Conservation (phyloP, 2,329 filamentous ascomycete species). For the Calonectria leucothoes region DNA sequence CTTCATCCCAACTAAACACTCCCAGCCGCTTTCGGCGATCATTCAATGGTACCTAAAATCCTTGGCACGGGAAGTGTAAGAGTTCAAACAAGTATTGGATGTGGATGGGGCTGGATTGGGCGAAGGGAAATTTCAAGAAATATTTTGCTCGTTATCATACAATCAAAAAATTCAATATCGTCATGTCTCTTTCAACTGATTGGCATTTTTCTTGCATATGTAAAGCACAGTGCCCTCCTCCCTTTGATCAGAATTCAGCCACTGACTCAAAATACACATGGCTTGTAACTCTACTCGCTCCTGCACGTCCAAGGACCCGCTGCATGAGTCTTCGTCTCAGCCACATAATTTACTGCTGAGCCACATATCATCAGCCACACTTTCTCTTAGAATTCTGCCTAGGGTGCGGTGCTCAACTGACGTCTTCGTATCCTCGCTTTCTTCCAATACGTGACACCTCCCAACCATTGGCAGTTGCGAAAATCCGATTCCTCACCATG, state of each 20-base stretch:
- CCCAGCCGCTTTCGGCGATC: slow-evolving; percentile 3
- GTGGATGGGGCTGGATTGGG: background rate
- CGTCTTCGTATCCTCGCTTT: background rate
- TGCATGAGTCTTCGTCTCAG: background rate
- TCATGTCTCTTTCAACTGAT: background rate
- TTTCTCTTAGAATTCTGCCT: background rate
- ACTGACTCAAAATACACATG: background rate
- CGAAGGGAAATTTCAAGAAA: background rate
- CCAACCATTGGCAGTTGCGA: background rate
- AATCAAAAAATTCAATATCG: no score
- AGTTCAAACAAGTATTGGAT: background rate
- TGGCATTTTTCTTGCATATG: background rate
- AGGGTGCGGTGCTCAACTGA: background rate
- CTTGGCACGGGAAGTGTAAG: background rate
- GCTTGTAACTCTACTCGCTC: background rate
- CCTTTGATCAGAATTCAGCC: slow-evolving; percentile 3
- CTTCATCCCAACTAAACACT: background rate
- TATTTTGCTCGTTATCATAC: background rate
- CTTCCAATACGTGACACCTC: background rate
- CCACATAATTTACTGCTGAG: background rate
- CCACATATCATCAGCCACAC: slow-evolving; percentile 1
- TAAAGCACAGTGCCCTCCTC: background rate
- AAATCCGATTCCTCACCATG: slow-evolving; percentile 23
- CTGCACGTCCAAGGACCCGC: background rate
- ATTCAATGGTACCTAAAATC: background rate